Evolutionary conservation across 2,329 filamentous ascomycete species (phyloP), one percentile per base, ranked within the genome.

Genomic region (Akanthomyces lecanii): DNA sequence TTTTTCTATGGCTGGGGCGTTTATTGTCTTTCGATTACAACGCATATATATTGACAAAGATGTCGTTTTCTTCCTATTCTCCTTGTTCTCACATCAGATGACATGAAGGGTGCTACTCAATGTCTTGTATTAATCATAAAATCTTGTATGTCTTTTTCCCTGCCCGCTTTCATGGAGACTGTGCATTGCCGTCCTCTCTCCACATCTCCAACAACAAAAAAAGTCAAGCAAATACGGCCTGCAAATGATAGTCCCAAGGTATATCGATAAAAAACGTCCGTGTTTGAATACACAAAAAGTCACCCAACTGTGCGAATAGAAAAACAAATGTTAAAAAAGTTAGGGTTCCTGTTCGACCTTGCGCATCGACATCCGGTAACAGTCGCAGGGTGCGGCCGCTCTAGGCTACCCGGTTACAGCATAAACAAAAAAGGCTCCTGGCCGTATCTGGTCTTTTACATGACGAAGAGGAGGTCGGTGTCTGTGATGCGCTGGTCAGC

Each of bases 391-490:
- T 55, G 5, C 38, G 10, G n/a, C 38, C 14, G 8, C 38, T 18
- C 23, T 44, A 23, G 16, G 36, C 28, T 45, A 40, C 40, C 40
- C 40, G 18, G 10, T 16, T 36, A 52, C 23, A 57, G 55, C 56
- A 56, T 55, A 57, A 36, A 56, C 23, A 62, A 30, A 3, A 48
- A 38, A 38, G 48, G 48, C 48, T 30, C 57, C 57, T 44, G 48
- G 36, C 57, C 57, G 18, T 23, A 21, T 47, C 21, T 57, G 28
- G 67, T 45, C 23, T 38, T 38, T 76, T 79, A 87, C 83, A 87
- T 84, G 65, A 87, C 82, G 70, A 87, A 88, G 67, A 86, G 75
- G 53, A 88, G 73, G 71, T 86, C 84, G 64, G 85, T 88, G 72
- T 88, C 85, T 87, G 64, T 59, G 48, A 36, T 52, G 45, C 61